phyloP scores from a whole-genome alignment of 176 grass and related monocot genomes.

The Calamus simplicifolius region DNA sequence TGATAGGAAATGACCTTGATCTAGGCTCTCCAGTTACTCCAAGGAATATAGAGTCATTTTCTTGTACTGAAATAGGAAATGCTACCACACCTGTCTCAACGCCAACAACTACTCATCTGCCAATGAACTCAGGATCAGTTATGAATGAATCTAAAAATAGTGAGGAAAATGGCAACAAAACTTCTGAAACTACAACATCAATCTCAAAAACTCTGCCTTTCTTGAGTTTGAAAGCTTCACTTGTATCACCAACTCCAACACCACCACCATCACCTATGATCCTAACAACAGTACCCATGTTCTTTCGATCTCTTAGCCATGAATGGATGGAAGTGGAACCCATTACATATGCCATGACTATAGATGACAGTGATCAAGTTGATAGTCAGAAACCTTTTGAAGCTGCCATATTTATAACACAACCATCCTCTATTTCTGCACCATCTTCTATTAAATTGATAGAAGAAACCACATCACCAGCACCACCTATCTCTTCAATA shows the following conservation, averaged over 20 bases:
- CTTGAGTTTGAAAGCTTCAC: not conserved
- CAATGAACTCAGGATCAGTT: not conserved
- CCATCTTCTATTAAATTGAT: constrained; percentile 1
- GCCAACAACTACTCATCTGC: not conserved
- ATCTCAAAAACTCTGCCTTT: not conserved
- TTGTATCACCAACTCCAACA: constrained; percentile 11
- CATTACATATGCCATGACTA: constrained; percentile 2
- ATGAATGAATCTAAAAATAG: not conserved
- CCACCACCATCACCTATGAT: constrained; percentile 29
- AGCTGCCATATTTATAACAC: not conserved
- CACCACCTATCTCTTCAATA: not conserved
- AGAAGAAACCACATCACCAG: not conserved
- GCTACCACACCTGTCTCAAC: not conserved
- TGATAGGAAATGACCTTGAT: not conserved
- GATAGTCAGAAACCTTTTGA: not conserved
- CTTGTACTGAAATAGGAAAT: not conserved
- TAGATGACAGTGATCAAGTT: constrained; percentile 2
- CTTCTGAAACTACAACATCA: not conserved
- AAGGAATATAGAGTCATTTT: constrained; percentile 1
- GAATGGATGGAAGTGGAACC: constrained; percentile 1
- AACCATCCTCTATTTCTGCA: not conserved
- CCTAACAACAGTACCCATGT: constrained; percentile 13
- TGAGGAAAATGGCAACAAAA: constrained; percentile 1
- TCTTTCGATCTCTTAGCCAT: not conserved
- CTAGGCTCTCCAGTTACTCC: not conserved